Conservation (phyloP, 2,329 filamentous ascomycete genomes). For the Pleurostoma richardsiae region DNA sequence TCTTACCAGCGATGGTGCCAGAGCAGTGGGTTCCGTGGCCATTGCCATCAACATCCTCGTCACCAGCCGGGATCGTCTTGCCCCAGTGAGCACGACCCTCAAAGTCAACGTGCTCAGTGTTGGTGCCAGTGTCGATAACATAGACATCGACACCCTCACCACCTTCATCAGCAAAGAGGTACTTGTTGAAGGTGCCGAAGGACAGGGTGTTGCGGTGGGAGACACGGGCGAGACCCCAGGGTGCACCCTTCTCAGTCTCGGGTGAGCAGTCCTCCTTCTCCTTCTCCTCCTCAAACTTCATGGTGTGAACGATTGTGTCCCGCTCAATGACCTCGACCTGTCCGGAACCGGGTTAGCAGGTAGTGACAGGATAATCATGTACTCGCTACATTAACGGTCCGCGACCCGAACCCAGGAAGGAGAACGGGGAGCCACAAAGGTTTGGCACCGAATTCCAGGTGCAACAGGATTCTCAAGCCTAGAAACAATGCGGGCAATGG, state of each 20-base stretch:
- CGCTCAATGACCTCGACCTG: conserved; percentile 97
- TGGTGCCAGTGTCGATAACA: conserved; percentile 97
- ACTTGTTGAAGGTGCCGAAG: conserved; percentile 97
- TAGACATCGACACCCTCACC: conserved; percentile 99
- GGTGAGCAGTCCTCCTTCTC: conserved; percentile 38
- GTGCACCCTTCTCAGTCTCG: conserved; percentile 81
- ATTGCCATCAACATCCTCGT: conserved; percentile 90
- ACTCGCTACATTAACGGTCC: too few relatives aligned
- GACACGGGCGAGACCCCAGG: conserved; percentile 98
- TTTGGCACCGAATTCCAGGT: too few relatives aligned
- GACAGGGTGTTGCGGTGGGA: conserved; percentile 84
- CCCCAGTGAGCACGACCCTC: conserved; percentile 95
- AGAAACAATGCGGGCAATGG: not conserved
- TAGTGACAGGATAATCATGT: not conserved
- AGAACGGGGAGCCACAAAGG: too few relatives aligned
- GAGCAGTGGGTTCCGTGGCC: conserved; percentile 99
- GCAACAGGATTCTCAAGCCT: too few relatives aligned
- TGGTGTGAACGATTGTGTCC: conserved; percentile 86
- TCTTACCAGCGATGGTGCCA: conserved; percentile 94
- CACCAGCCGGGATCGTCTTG: conserved; percentile 84
- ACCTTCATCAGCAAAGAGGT: conserved; percentile 82
- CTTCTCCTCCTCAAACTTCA: conserved; percentile 44
- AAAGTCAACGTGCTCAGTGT: conserved; percentile 91
- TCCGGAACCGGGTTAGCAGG: not conserved
- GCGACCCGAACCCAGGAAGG: too few relatives aligned